These are phyloP conservation scores for Scalesia atractyloides DNA, from an alignment of 129 eudicot species.

Conservation along the genomic window DNA sequence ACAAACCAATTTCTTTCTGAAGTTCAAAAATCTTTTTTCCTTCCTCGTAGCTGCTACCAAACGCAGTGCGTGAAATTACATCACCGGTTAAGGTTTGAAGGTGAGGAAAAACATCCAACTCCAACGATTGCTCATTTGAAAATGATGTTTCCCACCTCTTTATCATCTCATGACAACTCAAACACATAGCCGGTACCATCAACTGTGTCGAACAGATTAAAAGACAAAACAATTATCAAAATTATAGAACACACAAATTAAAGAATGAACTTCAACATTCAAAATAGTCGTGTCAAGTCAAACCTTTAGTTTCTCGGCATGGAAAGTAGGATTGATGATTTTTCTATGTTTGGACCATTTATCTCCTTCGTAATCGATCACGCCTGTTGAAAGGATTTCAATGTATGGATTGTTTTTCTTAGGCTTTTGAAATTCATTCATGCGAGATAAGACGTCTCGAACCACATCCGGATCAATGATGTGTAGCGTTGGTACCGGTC, in stretches of 20 bases:
- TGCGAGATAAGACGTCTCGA: slow-evolving; percentile 25
- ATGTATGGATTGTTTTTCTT: slow-evolving; percentile 26
- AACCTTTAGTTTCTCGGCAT: slow-evolving; percentile 43
- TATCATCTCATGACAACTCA: slow-evolving; percentile 37
- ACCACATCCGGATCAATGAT: slow-evolving; percentile 25
- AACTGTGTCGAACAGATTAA: slow-evolving; percentile 8
- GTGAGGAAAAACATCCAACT: slow-evolving; percentile 34
- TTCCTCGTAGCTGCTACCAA: slow-evolving; percentile 58
- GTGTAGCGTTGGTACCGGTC: slow-evolving; percentile 29
- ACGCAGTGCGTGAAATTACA: slow-evolving; percentile 55
- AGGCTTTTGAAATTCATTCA: slow-evolving; percentile 36
- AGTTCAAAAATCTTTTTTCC: slow-evolving; percentile 51
- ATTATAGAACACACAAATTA: background rate
- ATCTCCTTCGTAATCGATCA: slow-evolving; percentile 41
- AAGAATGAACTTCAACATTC: background rate
- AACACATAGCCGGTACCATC: slow-evolving; percentile 43
- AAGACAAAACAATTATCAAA: background rate
- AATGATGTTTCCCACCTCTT: slow-evolving; percentile 29
- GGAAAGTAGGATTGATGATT: slow-evolving; percentile 52
- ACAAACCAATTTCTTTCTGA: slow-evolving; percentile 40
- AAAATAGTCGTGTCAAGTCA: background rate
- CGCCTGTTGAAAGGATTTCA: slow-evolving; percentile 27
- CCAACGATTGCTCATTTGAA: slow-evolving; percentile 4
- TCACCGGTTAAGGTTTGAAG: slow-evolving; percentile 49
- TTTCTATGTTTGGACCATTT: slow-evolving; percentile 55